Percentiles rank a stretch among this genome's conserved stretches.
Evolutionary conservation across 768 basidiomycete species (phyloP).

Genomic region (Mycena floridula): DNA sequence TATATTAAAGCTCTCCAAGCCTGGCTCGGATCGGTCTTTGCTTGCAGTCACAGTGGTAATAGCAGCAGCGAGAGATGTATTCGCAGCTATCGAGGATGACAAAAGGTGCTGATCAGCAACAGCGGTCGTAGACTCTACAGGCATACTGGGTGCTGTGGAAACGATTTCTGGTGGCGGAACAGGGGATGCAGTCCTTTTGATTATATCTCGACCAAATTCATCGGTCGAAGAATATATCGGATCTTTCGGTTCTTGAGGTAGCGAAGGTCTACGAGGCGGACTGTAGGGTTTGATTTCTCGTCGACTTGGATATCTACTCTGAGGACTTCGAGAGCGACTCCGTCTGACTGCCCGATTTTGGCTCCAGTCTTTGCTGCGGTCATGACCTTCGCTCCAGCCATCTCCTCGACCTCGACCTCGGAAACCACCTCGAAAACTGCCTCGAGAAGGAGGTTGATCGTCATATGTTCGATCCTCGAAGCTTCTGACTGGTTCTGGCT

Average conservation of each 20-base stretch:
- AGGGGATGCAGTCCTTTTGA: constrained; percentile 37
- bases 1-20: constrained; percentile 67
- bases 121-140: constrained; percentile 36
- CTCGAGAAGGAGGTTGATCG: constrained; percentile 43
- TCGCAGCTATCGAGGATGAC: constrained; percentile 48
- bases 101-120: constrained; percentile 36
- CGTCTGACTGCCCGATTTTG: constrained; percentile 40
- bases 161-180: constrained; percentile 20
- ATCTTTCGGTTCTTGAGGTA: constrained; percentile 45
- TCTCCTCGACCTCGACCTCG: constrained; percentile 57
- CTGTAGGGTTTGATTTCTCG: constrained; percentile 46
- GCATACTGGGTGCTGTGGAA: constrained; percentile 13
- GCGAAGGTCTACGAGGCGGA: constrained; percentile 45
- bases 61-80: constrained; percentile 46
- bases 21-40: constrained; percentile 26
- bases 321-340: constrained; percentile 74
- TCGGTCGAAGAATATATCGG: too few relatives aligned
- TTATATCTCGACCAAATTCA: constrained; percentile 84
- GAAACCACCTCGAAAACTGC: constrained; percentile 46
- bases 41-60: constrained; percentile 11
- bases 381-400: constrained; percentile 30
- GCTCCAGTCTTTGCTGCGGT: constrained; percentile 41
- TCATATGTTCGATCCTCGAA: too few relatives aligned
- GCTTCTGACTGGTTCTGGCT: too few relatives aligned
- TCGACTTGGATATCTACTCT: constrained; percentile 44